Percentiles rank a stretch among this genome's conserved stretches.
Evolutionary conservation across 192 early-diverging fungal genomes (phyloP).

Genomic region (Lobosporangium transversale): DNA sequence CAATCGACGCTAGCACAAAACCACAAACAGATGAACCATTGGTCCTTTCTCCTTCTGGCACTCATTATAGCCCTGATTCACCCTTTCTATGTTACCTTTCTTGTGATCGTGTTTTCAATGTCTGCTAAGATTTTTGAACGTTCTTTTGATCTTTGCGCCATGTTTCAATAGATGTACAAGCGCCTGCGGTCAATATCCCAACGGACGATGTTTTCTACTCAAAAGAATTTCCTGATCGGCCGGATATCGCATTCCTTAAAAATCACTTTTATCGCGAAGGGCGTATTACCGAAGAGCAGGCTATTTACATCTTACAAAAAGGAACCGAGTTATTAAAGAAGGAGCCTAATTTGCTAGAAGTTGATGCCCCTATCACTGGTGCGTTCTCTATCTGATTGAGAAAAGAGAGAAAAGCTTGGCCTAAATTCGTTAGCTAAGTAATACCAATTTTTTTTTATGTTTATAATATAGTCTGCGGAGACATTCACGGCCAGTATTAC

Average conservation of each 20-base stretch:
- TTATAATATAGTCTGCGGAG: conserved; percentile 81
- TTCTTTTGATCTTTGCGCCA: too few relatives aligned
- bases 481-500: conserved; percentile 98
- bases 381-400: background rate
- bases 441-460: too few relatives aligned
- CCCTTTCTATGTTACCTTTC: too few relatives aligned
- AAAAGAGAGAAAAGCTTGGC: background rate
- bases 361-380: conserved; percentile 94
- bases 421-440: too few relatives aligned
- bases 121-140: too few relatives aligned
- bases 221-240: conserved; percentile 69
- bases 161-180: conserved; percentile 60
- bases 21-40: too few relatives aligned
- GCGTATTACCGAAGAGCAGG: conserved; percentile 90
- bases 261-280: conserved; percentile 95
- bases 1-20: too few relatives aligned
- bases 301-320: conserved; percentile 85
- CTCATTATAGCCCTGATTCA: too few relatives aligned
- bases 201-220: conserved; percentile 65
- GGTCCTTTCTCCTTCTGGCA: too few relatives aligned
- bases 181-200: conserved; percentile 59
- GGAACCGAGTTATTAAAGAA: conserved; percentile 82
- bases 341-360: conserved; percentile 88
- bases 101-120: too few relatives aligned
- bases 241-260: conserved; percentile 86